A percentile compares a stretch with the other conserved stretches of the same genome.
Conservation (phyloP, 441 rosid species). For the Populus hybrid region DNA sequence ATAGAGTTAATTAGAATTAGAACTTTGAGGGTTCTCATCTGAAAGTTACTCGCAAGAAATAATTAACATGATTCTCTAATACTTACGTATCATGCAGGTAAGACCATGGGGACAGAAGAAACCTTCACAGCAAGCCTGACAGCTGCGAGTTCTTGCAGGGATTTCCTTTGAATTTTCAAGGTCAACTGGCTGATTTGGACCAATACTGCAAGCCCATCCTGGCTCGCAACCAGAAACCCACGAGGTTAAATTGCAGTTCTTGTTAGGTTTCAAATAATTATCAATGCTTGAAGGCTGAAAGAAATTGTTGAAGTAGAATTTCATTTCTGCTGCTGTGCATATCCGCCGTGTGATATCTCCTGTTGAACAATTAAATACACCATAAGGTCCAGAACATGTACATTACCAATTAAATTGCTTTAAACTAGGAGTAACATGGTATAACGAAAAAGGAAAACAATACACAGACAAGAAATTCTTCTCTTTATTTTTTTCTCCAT, state of each 20-base stretch:
- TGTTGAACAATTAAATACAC: slow-evolving; percentile 33
- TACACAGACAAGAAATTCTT: not conserved
- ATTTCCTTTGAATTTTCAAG: slow-evolving; percentile 46
- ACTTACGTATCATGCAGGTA: slow-evolving; percentile 98
- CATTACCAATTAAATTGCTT: not conserved
- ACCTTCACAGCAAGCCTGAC: slow-evolving; percentile 83
- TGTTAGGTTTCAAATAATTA: slow-evolving; percentile 54
- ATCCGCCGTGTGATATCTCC: slow-evolving; percentile 53
- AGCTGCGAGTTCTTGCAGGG: slow-evolving; percentile 60
- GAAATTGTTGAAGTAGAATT: slow-evolving; percentile 61
- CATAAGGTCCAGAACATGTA: not conserved
- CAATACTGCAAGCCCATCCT: slow-evolving; percentile 89
- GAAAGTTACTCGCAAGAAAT: not conserved
- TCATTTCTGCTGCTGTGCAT: slow-evolving; percentile 84
- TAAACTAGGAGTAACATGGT: not conserved
- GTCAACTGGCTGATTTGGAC: slow-evolving; percentile 41
- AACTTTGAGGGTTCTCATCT: not conserved
- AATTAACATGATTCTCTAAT: slow-evolving; percentile 8
- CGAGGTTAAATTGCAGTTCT: slow-evolving; percentile 79
- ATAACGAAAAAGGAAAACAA: not conserved
- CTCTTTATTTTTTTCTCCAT: not conserved
- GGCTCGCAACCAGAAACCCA: slow-evolving; percentile 97
- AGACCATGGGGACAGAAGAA: slow-evolving; percentile 92
- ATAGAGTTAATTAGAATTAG: not conserved
- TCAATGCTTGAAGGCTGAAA: slow-evolving; percentile 33